Evolutionary conservation across 2,329 filamentous ascomycete species (phyloP).

Genomic region (Sphaceloma murrayae): DNA sequence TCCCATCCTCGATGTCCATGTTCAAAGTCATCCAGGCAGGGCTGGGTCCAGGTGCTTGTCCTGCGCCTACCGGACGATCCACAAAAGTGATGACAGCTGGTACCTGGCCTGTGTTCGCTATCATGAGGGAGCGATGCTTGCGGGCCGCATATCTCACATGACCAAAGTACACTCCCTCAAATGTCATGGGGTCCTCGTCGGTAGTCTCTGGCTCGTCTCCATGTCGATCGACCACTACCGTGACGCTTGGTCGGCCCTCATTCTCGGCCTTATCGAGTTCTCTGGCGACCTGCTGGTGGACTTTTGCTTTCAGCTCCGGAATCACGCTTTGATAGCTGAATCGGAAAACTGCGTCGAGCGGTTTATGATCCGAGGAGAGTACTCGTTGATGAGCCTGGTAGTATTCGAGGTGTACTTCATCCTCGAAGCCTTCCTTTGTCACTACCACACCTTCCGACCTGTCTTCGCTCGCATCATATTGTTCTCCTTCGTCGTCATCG

Average conservation of each 20-base stretch:
- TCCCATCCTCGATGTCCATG: conserved; percentile 41
- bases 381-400: conserved; percentile 87
- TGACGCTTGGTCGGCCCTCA: conserved; percentile 63
- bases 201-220: conserved; percentile 32
- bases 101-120: conserved; percentile 86
- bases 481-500: conserved; percentile 39
- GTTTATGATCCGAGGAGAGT: conserved; percentile 91
- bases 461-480: conserved; percentile 46
- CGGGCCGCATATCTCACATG: conserved; percentile 59
- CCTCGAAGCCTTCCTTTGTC: conserved; percentile 50
- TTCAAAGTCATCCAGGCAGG: conserved; percentile 62
- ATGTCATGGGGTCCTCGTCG: conserved; percentile 31
- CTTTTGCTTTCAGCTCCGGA: conserved; percentile 68
- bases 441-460: conserved; percentile 41
- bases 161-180: conserved; percentile 67
- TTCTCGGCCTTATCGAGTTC: conserved; percentile 89
- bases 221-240: conserved; percentile 60
- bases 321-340: conserved; percentile 81
- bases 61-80: conserved; percentile 51
- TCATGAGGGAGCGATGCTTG: conserved; percentile 59
- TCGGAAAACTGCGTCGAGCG: conserved; percentile 71
- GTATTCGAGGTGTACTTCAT: conserved; percentile 48
- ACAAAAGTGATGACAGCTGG: conserved; percentile 71
- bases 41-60: conserved; percentile 33
- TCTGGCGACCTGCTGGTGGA: conserved; percentile 78